These are phyloP conservation scores for Arthrobotrys sphaeroides DNA, from an alignment of 2,329 filamentous ascomycete genomes.

Conservation along the genomic window DNA sequence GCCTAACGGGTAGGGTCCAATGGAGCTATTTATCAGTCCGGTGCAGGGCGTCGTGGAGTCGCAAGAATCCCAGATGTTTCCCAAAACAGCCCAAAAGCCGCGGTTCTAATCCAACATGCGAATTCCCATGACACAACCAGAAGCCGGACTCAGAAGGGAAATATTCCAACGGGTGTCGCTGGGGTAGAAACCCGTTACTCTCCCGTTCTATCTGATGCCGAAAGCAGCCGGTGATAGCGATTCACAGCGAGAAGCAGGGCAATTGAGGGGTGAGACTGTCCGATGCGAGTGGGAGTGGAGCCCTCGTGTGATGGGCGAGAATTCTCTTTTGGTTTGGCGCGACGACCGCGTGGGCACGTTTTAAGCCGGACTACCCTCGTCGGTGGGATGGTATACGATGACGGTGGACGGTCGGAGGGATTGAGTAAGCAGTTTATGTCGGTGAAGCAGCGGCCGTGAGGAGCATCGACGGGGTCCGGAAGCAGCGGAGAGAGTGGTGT, in stretches of 20 bases:
- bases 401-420: neutral
- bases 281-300: neutral
- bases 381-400: neutral
- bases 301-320: neutral
- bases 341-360: constrained; percentile 1
- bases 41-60: neutral
- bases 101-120: neutral
- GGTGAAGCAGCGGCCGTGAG: neutral
- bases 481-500: neutral
- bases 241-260: too few relatives aligned
- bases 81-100: neutral
- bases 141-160: too few relatives aligned
- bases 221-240: too few relatives aligned
- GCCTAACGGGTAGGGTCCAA: neutral
- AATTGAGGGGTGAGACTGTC: neutral
- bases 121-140: neutral
- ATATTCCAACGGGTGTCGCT: too few relatives aligned
- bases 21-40: constrained; percentile 12
- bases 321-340: neutral
- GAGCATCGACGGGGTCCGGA: neutral
- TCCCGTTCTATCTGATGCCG: too few relatives aligned
- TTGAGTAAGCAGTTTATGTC: neutral
- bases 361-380: too few relatives aligned
- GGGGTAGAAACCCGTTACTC: too few relatives aligned
- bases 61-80: neutral